Base-by-base conservation (phyloP, 1,284 basidiomycete genomes). In the Ganoderma boninense region DNA sequence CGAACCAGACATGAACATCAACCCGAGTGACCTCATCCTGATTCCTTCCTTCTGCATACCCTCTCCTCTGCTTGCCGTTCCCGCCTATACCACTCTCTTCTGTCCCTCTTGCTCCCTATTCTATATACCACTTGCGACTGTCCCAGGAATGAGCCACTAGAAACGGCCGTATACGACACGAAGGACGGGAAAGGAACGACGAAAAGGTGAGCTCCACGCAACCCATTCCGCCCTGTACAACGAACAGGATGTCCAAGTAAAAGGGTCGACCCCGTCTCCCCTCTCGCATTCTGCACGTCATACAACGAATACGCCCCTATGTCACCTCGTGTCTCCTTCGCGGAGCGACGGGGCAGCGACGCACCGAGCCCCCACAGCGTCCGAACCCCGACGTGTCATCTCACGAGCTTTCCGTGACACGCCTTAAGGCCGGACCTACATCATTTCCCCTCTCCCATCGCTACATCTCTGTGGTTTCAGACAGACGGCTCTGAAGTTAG, bases 401-500 rank as follows among this genome's bases (percentile, higher is more conserved):
- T 77, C 79, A 76, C 72, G 78, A 83, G 80, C 72, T 72, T 66
- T 69, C 78, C 80, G 83, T 79, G 80, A 78, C 79, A 75, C 79
- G 79, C 80, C 82, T 82, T 85, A 85, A 85, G 84, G 84, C 84
- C 82, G 82, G 78, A 85, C 83, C 80, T 70, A 85, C 77, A 85
- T 79, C 67, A 71, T 76, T 65, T 67, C 32, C 20, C 35, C 35
- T 26, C 62, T 13, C n/a, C 42, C 20, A 32, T n/a, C 20, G 14
- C 65, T 65, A 57, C 67, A 64, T 66, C 26, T 56, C 35, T 56
- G 65, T 64, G 68, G 35, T 67, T 69, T 68, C 70, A 32, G 66
- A 49, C 71, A 68, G 23, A 52, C 72, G 80, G 76, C 81, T 79
- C 74, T 76, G 52, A 63, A 67, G 76, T 77, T 77, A 57, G 82